A percentile compares a stretch with the other conserved stretches of the same genome.
Conservation (phyloP, 2,329 filamentous ascomycete species). For the Epichloe uncinata region DNA sequence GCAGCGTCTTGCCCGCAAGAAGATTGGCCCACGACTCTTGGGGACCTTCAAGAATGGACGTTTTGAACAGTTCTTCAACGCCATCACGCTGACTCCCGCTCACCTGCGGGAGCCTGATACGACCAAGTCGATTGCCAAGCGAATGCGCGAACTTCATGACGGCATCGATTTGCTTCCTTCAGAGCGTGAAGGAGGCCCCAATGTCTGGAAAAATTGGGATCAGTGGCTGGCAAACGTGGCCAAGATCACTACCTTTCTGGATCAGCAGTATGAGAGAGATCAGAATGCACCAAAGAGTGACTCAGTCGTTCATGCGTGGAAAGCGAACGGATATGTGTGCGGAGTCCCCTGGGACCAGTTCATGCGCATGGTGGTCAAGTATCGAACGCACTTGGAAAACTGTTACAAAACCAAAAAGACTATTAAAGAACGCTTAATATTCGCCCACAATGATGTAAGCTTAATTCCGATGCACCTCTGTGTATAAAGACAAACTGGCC, state of each 20-base stretch:
- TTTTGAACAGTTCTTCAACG: conserved; percentile 90
- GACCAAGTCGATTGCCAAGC: conserved; percentile 86
- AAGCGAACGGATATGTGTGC: conserved; percentile 60
- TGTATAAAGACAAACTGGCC: no score
- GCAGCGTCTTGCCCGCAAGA: conserved; percentile 74
- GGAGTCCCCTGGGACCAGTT: conserved; percentile 76
- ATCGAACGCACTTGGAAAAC: conserved; percentile 58
- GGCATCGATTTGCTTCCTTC: conserved; percentile 74
- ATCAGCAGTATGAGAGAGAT: conserved; percentile 42
- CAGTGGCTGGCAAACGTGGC: conserved; percentile 63
- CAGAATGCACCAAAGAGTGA: conserved; percentile 11
- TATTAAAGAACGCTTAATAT: conserved; percentile 66
- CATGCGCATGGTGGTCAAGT: conserved; percentile 59
- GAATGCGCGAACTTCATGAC: conserved; percentile 91
- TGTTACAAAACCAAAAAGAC: conserved; percentile 54
- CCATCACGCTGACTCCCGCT: conserved; percentile 60
- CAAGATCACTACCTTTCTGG: conserved; percentile 42
- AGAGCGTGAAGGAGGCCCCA: conserved; percentile 67
- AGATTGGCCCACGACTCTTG: conserved; percentile 79
- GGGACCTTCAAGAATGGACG: conserved; percentile 91
- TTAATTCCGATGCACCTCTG: no score
- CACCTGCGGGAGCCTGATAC: conserved; percentile 73
- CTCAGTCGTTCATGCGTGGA: conserved; percentile 41
- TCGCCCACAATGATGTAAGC: conserved; percentile 93
- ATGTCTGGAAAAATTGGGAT: conserved; percentile 89